Evolutionary conservation across 352 stramenopile genomes (phyloP), one percentile per base, ranked within the genome.

Genomic region (Phytophthora vignae): DNA sequence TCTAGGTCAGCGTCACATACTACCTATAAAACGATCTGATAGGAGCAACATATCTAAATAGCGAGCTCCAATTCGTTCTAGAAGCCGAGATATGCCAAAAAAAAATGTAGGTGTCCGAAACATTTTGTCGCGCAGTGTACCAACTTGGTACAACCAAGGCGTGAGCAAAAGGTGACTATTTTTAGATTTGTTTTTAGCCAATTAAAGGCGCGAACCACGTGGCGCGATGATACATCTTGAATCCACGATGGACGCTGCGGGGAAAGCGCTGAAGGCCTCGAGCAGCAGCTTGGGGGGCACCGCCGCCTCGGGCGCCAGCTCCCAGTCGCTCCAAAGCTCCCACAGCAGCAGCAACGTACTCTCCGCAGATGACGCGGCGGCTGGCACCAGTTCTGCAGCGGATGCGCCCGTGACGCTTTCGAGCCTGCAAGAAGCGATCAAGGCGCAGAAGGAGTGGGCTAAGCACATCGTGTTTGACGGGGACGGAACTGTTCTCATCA

Each of bases 371-470:
- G 40, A 48, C 14, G 40, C 14, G 40, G 6, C 17, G 40, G 40
- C 4, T n/a, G 40, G 40, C 3, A 42, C 11, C 33, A 40, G 12
- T 17, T 14, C 36, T 42, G 40, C 40, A 21, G 6, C 40, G 40
- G 40, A 48, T 19, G 12, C 40, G 40, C 46, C 36, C n/a, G 79
- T 92, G 60, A 83, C 83, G 4, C 58, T 85, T 42, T 70, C 78
- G 55, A 78, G 64, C 12, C 64, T 95, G 31, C 73, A 90, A 44
- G 84, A 92, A 46, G 64, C 55, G 15, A 49, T 92, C 55, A 86
- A 85, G 72, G 60, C 73, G 56, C 83, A 91, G 21, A 90, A 83
- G 25, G 88, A 95, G 73, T 95, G 88, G 88, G 52, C 69, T 31
- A 87, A 88, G 48, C 72, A 82, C 46, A 60, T 95, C 21, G 76